Percentiles rank a stretch among this genome's conserved stretches.
Conservation (phyloP, 805 yeast species). For the Maudiozyma serrabonitensis region DNA sequence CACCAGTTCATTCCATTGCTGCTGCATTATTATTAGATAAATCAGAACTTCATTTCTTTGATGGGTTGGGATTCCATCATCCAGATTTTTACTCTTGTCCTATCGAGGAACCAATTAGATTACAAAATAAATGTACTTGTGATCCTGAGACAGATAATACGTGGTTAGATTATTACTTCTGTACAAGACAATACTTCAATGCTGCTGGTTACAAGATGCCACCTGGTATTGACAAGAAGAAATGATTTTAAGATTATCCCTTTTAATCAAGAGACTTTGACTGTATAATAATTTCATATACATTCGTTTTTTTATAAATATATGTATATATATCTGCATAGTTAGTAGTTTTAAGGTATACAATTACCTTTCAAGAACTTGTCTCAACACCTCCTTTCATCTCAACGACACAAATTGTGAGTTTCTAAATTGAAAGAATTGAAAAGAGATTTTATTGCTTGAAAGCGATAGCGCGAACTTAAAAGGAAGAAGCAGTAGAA, state of each 20-base stretch:
- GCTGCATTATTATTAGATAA: constrained; percentile 50
- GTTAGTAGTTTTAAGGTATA: too few species aligned
- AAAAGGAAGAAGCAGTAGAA: too few species aligned
- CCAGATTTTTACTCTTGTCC: constrained; percentile 61
- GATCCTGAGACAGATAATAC: constrained; percentile 52
- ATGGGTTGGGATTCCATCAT: constrained; percentile 68
- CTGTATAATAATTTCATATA: too few species aligned
- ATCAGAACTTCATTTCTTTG: constrained; percentile 57
- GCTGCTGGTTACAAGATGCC: constrained; percentile 13
- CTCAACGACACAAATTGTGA: too few species aligned
- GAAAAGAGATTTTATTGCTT: too few species aligned
- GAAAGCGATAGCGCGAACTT: too few species aligned
- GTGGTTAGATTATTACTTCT: constrained; percentile 59
- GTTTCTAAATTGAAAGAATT: too few species aligned
- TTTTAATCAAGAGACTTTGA: too few species aligned
- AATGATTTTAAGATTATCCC: neutral
- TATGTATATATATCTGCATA: too few species aligned
- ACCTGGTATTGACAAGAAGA: constrained; percentile 3
- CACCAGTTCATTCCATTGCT: constrained; percentile 80
- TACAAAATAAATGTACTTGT: constrained; percentile 56
- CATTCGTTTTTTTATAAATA: too few species aligned
- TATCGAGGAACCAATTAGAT: constrained; percentile 40
- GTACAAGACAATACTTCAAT: constrained; percentile 51
- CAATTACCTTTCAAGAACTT: too few species aligned
- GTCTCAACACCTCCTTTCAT: too few species aligned